A percentile compares a stretch with the other conserved stretches of the same genome.
phyloP scores from a whole-genome alignment of 805 yeast genomes.

The Saturnispora halmiae region DNA sequence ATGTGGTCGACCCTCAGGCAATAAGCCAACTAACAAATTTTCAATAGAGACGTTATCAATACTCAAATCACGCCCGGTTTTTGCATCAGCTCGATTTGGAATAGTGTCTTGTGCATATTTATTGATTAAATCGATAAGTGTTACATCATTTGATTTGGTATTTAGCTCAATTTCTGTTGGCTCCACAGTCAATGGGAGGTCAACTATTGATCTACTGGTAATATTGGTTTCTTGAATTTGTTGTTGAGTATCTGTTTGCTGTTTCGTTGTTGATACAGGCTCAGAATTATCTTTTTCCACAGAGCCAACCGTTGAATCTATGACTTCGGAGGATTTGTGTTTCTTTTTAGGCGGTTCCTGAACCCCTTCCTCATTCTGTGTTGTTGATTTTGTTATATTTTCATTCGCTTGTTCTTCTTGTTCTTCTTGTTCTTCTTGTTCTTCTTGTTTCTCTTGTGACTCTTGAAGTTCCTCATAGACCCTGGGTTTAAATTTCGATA shows the following conservation, averaged over 20 bases:
- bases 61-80: constrained; percentile 26
- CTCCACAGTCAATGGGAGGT: neutral
- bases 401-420: neutral
- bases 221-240: too few relatives aligned
- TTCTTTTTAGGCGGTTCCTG: constrained; percentile 4
- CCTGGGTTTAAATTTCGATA: constrained; percentile 1
- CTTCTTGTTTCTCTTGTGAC: too few relatives aligned
- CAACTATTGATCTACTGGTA: neutral
- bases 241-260: neutral
- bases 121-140: constrained; percentile 21
- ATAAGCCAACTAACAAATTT: constrained; percentile 36
- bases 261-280: neutral
- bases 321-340: constrained; percentile 1
- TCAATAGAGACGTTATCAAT: constrained; percentile 34
- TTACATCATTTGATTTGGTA: neutral
- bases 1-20: constrained; percentile 45
- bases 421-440: too few relatives aligned
- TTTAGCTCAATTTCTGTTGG: neutral
- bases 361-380: neutral
- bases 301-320: too few relatives aligned
- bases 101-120: constrained; percentile 18
- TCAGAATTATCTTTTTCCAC: too few relatives aligned
- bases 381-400: neutral
- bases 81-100: constrained; percentile 25
- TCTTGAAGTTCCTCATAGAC: neutral